Evolutionary conservation across 345 rosid genomes (phyloP), one percentile per base, ranked within the genome.

Genomic region (Bruguiera parviflora): DNA sequence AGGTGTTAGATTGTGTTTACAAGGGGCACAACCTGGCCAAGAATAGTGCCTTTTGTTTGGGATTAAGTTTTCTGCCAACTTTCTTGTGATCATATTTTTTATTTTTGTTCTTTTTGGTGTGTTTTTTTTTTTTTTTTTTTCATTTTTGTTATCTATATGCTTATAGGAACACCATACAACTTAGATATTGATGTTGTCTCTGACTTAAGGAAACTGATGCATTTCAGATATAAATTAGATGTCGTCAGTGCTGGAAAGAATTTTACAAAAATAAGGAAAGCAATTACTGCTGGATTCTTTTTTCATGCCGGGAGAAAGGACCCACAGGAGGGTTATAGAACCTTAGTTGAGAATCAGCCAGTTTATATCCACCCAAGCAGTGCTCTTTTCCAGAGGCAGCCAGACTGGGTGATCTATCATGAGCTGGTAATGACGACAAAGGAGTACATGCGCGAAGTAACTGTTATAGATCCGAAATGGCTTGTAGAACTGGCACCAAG

Each of bases 371-470:
- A 94, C 53, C 97, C 97, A 29, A 89, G 97, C 67, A 94, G 98
- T 46, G 90, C 97, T 1, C 87, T 94, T 81, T 94, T 86, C 73
- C 96, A 89, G 77, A 85, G 96, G 72, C 97, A 94, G 69, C 98
- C 97, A 21, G 98, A 91, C 28, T 94, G 98, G 98, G 96, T 89
- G 56, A 91, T 94, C 58, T 94, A 91, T 71, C 92, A 91, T 65
- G 97, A 94, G 77, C 85, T 91, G 35, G 98, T 91, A 58, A 91
- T 94, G 98, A 91, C 97, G 6, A 94, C 96, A 0, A 91, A 94
- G 71, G 98, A 91, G 77, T 94, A 91, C 80, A 94, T 89, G 97
- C 86, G 90, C 16, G 95, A 94, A 73, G 90, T 86, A 27, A 89
- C 97, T 0, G 95, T 89, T 58, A 70, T 89, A 25, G 97, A 94